These are phyloP conservation scores for Diaporthe ilicicola DNA, from an alignment of 2,329 filamentous ascomycete genomes.

Conservation along the genomic window DNA sequence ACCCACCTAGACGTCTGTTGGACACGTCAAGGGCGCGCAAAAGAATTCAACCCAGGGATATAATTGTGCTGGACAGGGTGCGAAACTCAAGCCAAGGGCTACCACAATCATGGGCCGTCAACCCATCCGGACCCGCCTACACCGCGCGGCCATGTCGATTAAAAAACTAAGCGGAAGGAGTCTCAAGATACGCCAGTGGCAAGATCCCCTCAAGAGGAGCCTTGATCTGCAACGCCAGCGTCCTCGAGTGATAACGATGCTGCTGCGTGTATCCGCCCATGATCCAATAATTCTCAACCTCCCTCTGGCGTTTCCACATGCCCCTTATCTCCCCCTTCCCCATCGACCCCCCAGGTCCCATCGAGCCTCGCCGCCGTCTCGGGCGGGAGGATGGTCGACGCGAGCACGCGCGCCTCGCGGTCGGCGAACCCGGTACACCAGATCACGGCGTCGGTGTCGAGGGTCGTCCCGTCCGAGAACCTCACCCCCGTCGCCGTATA, in stretches of 20 bases:
- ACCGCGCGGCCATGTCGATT: too few relatives aligned
- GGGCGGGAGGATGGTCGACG: neutral
- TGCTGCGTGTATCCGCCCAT: neutral
- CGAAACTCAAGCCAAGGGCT: too few relatives aligned
- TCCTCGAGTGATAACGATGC: neutral
- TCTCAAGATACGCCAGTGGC: neutral
- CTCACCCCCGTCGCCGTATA: constrained; percentile 43
- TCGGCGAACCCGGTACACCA: neutral
- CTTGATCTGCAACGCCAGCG: neutral
- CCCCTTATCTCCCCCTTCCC: neutral
- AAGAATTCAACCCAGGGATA: too few relatives aligned
- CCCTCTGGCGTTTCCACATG: neutral
- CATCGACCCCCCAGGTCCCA: too few relatives aligned
- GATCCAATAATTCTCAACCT: neutral
- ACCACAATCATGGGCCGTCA: too few relatives aligned
- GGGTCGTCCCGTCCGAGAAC: constrained; percentile 44
- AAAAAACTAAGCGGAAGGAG: neutral
- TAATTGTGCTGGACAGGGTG: too few relatives aligned
- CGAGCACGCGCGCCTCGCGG: neutral
- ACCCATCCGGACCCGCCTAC: too few relatives aligned
- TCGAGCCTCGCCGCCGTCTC: neutral
- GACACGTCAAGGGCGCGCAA: too few relatives aligned
- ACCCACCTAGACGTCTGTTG: too few relatives aligned
- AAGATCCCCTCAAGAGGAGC: neutral
- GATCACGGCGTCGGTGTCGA: constrained; percentile 45